A percentile compares a stretch with the other conserved stretches of the same genome.
Conservation (phyloP, 257 asterid genomes). For the Nicotiana tomentosiformis region DNA sequence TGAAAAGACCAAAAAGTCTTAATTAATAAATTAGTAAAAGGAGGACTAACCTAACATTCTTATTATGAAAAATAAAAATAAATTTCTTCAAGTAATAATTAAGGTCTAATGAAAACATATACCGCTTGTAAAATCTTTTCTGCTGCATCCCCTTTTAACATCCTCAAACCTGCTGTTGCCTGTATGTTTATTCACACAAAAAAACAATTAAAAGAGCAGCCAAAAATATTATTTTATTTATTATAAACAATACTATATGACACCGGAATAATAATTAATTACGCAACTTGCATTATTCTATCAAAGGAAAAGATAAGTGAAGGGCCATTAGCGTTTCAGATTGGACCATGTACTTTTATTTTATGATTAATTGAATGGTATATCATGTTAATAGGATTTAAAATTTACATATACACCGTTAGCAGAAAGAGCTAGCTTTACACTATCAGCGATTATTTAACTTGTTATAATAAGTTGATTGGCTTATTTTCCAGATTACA, state of each 20-base stretch:
- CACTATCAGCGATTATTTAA: neutral
- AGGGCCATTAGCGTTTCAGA: neutral
- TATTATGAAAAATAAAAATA: neutral
- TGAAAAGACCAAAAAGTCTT: neutral
- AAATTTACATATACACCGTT: too few species aligned
- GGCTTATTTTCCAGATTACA: neutral
- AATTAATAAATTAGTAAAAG: neutral
- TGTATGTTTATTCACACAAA: conserved; percentile 18
- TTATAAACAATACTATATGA: neutral
- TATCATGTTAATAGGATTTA: too few species aligned
- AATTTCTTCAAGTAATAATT: neutral
- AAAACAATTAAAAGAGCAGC: neutral
- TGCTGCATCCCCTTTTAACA: conserved; percentile 66
- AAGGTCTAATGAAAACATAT: neutral
- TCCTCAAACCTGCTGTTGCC: conserved; percentile 95
- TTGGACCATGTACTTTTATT: neutral
- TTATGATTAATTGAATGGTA: neutral
- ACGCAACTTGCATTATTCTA: neutral
- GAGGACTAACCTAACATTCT: neutral
- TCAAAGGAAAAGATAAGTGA: neutral
- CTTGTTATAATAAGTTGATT: neutral
- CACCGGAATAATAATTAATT: neutral
- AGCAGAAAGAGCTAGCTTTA: neutral
- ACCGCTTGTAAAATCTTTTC: conserved; percentile 82
- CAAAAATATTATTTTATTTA: too few species aligned